Conservation (phyloP, 202 grass and related monocot species). For the Dendrocalamus latiflorus region DNA sequence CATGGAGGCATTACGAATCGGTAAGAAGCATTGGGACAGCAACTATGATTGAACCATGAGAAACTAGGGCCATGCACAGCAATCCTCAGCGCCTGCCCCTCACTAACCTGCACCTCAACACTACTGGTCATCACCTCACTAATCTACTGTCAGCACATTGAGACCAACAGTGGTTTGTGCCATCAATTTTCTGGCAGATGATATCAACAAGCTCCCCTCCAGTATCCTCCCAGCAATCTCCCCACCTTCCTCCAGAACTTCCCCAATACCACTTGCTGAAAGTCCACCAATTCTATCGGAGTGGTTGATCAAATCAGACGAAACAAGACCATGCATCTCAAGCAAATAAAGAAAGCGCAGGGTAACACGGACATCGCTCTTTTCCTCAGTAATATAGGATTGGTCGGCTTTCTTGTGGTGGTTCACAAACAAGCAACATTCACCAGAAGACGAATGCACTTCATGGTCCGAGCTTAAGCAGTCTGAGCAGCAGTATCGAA, state of each 20-base stretch:
- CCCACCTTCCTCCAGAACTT: no score
- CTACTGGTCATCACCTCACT: constrained; percentile 60
- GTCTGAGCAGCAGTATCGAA: constrained; percentile 57
- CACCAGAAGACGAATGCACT: constrained; percentile 49
- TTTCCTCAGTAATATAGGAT: constrained; percentile 15
- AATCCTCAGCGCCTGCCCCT: constrained; percentile 45
- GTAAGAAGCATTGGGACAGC: constrained; percentile 71
- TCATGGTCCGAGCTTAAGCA: constrained; percentile 38
- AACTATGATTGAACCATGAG: constrained; percentile 96
- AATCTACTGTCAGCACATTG: constrained; percentile 32
- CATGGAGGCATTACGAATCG: constrained; percentile 32
- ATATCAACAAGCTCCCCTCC: no score
- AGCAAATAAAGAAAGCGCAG: constrained; percentile 58
- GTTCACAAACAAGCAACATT: constrained; percentile 52
- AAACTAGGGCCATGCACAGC: constrained; percentile 66
- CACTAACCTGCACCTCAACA: constrained; percentile 65
- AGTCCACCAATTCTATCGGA: constrained; percentile 58
- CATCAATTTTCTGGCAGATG: no score
- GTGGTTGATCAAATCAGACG: neutral
- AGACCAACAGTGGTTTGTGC: no score
- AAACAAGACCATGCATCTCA: constrained; percentile 26
- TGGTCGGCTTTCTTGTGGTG: neutral
- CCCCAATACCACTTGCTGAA: no score
- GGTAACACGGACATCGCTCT: constrained; percentile 47
- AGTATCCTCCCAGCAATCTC: no score